These are phyloP conservation scores for Eucommia ulmoides DNA, from an alignment of 257 asterid species.

Conservation along the genomic window DNA sequence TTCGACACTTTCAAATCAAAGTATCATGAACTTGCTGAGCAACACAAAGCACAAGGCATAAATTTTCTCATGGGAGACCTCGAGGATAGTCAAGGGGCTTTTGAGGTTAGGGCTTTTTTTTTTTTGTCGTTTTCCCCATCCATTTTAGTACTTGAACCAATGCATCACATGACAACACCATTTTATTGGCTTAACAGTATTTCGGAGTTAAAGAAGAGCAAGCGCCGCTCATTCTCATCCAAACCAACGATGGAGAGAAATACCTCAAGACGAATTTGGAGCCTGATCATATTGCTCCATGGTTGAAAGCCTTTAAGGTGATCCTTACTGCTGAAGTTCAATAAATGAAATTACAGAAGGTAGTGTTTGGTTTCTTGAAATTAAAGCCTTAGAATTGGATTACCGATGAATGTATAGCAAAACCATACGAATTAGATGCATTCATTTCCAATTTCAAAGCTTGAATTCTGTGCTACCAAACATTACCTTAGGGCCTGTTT, in stretches of 20 bases:
- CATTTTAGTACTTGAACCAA: too few relatives aligned
- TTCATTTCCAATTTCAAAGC: too few relatives aligned
- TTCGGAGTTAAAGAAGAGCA: conserved; percentile 83
- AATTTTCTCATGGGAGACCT: conserved; percentile 72
- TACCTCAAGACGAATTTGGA: conserved; percentile 64
- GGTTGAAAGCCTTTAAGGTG: conserved; percentile 82
- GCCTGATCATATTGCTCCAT: conserved; percentile 62
- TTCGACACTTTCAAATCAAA: conserved; percentile 58
- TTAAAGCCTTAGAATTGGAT: too few relatives aligned
- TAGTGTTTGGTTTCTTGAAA: too few relatives aligned
- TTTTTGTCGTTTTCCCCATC: too few relatives aligned
- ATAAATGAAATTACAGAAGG: too few relatives aligned
- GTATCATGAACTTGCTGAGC: conserved; percentile 60
- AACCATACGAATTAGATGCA: too few relatives aligned
- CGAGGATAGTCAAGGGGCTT: conserved; percentile 86
- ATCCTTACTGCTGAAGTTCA: background rate
- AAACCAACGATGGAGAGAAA: conserved; percentile 50
- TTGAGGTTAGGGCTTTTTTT: conserved; percentile 94
- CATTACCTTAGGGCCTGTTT: too few relatives aligned
- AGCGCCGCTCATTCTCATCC: conserved; percentile 73
- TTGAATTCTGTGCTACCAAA: too few relatives aligned
- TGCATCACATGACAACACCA: too few relatives aligned
- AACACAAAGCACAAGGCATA: conserved; percentile 52
- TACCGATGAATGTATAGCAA: too few relatives aligned
- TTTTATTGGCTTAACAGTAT: conserved; percentile 34